phyloP scores from a whole-genome alignment of 2,329 filamentous ascomycete genomes.

The Beauveria rudraprayagi region DNA sequence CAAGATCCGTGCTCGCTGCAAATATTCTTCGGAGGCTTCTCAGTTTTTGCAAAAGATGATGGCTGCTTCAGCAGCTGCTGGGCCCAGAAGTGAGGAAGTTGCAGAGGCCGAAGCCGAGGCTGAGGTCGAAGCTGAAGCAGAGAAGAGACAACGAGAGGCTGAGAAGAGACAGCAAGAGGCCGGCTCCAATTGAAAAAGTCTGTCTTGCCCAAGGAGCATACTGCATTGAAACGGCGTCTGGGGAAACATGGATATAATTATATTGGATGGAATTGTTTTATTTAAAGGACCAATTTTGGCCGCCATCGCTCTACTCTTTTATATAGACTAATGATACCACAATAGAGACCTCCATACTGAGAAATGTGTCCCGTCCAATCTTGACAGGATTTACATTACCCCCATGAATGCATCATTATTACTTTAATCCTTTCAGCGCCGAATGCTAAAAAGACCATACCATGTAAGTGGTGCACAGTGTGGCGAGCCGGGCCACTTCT shows the following conservation, averaged over 20 bases:
- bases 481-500: background rate
- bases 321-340: background rate
- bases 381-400: too few relatives aligned
- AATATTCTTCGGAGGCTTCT: conserved; percentile 61
- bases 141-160: background rate
- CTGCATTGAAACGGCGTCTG: conserved; percentile 9
- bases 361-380: too few relatives aligned
- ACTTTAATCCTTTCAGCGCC: too few relatives aligned
- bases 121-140: background rate
- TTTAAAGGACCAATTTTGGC: background rate
- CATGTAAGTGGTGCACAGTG: background rate
- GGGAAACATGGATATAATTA: background rate
- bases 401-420: too few relatives aligned
- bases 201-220: background rate
- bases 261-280: background rate
- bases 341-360: too few relatives aligned
- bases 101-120: conserved; percentile 5
- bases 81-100: conserved; percentile 13
- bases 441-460: too few relatives aligned
- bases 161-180: background rate
- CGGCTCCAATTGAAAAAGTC: background rate
- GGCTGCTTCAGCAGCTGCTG: background rate
- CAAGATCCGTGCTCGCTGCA: conserved; percentile 56
- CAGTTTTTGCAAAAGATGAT: conserved; percentile 39
- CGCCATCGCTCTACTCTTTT: background rate